Evolutionary conservation across 1,139 yeast genomes (phyloP), one percentile per base, ranked within the genome.

Genomic region (Meyerozyma smithsonii): DNA sequence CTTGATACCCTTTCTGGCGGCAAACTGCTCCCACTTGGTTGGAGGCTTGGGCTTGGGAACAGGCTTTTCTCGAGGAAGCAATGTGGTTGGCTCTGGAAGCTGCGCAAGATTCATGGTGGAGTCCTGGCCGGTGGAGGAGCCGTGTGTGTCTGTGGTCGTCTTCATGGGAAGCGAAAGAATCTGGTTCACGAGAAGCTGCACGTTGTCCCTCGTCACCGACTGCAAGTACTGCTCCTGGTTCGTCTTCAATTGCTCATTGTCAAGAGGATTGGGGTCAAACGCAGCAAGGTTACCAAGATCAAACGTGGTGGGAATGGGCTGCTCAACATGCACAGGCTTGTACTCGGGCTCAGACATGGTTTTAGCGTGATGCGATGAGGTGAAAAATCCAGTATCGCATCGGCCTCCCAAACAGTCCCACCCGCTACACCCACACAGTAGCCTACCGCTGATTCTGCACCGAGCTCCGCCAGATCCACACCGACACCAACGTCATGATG

Each of bases 11-110:
- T 94, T 94, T 74, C 80, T 85, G 43, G 85, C 84, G 46, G 99
- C 99, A 70, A 94, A 94, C 59, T 77, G 77, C 68, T 94, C 96
- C 99, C 99, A 94, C 67, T 84, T 89, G 51, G 98, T 90, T 49
- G 82, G 84, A 39, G 94, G 84, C 69, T 87, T 92, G 43, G 87
- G 81, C 66, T 89, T 89, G 42, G 98, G 99, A 52, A 94, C 66
- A 28, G 96, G 82, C 69, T 92, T 92, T 64, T 92, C 99, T 71
- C 99, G 79, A 41, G 99, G 99, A 49, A 92, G 73, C 43, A 68
- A 74, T 19, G 95, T 84, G 21, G 76, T 65, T 17, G 97, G 95
- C 40, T 81, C 92, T 17, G 98, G 98, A 44, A 92, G 72, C 54
- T 78, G 82, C 42, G 92, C 79, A 48, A 92, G 74, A 5, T 96